These are phyloP conservation scores for Patellaria atrata DNA, from an alignment of 495 filamentous ascomycete species.

Conservation along the genomic window DNA sequence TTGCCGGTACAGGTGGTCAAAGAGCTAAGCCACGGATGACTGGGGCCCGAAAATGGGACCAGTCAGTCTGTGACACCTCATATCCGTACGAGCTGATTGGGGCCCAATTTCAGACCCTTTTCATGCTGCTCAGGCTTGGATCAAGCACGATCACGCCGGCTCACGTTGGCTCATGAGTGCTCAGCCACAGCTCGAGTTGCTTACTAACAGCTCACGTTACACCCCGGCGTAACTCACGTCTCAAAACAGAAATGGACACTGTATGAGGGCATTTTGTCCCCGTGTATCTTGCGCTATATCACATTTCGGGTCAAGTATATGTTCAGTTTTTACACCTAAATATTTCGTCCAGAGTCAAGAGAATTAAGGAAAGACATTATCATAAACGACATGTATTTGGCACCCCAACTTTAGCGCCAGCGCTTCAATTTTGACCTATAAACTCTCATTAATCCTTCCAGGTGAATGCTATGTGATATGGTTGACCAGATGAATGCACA, in stretches of 20 bases:
- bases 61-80: slow-evolving; percentile 12
- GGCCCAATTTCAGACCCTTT: slow-evolving; percentile 20
- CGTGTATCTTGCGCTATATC: slow-evolving; percentile 14
- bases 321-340: too few species aligned
- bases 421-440: too few species aligned
- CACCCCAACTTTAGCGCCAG: too few species aligned
- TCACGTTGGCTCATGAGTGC: slow-evolving; percentile 19
- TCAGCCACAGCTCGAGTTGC: slow-evolving; percentile 20
- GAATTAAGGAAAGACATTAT: too few species aligned
- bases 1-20: too few species aligned
- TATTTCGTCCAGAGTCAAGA: too few species aligned
- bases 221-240: slow-evolving; percentile 20
- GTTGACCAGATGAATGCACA: too few species aligned
- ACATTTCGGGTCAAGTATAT: too few species aligned
- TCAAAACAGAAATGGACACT: slow-evolving; percentile 17
- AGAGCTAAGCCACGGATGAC: slow-evolving; percentile 12
- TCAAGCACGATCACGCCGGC: slow-evolving; percentile 18
- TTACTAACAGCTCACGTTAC: slow-evolving; percentile 19
- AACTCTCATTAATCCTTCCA: too few species aligned
- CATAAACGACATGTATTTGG: too few species aligned
- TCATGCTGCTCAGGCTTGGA: slow-evolving; percentile 19
- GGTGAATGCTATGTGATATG: too few species aligned
- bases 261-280: slow-evolving; percentile 19
- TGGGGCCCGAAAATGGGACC: slow-evolving; percentile 10
- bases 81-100: slow-evolving; percentile 17